Conservation (phyloP, 2,329 filamentous ascomycete genomes). For the Fonsecaea pedrosoi region DNA sequence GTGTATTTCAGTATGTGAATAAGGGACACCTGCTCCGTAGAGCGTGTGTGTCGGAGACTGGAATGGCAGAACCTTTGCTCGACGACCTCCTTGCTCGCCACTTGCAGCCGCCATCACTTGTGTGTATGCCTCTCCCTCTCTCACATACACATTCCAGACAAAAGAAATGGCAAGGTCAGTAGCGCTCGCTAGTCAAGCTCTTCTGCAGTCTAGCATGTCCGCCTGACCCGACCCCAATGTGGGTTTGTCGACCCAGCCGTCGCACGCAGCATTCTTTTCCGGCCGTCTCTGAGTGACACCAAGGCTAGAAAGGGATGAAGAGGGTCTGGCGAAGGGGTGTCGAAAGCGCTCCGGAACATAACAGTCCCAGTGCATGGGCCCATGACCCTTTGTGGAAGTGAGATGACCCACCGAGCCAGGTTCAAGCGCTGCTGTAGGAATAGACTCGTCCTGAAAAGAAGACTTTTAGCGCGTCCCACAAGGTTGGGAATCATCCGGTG, state of each 20-base stretch:
- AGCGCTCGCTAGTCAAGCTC: constrained; percentile 7
- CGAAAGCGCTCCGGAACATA: background rate
- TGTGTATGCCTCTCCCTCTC: background rate
- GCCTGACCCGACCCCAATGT: background rate
- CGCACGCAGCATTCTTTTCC: background rate
- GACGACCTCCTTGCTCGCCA: constrained; percentile 1
- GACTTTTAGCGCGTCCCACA: background rate
- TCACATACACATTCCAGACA: background rate
- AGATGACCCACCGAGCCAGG: background rate
- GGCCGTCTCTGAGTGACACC: constrained; percentile 6
- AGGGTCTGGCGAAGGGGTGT: background rate
- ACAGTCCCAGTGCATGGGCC: background rate
- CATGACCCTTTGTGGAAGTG: background rate
- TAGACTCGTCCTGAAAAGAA: constrained; percentile 7
- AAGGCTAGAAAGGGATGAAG: background rate
- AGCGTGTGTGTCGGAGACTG: background rate
- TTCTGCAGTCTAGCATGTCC: constrained; percentile 1
- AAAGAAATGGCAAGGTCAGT: background rate
- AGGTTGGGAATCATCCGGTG: constrained; percentile 8
- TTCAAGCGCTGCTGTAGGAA: background rate
- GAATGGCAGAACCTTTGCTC: background rate
- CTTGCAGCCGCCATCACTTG: background rate
- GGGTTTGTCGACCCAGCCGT: constrained; percentile 2
- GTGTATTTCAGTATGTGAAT: constrained; percentile 10
- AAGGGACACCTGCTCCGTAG: constrained; percentile 2